Percentiles rank a stretch among this genome's conserved stretches.
These are phyloP conservation scores for Nicotiana benthamiana DNA, from an alignment of 257 asterid species.

Conservation along the genomic window DNA sequence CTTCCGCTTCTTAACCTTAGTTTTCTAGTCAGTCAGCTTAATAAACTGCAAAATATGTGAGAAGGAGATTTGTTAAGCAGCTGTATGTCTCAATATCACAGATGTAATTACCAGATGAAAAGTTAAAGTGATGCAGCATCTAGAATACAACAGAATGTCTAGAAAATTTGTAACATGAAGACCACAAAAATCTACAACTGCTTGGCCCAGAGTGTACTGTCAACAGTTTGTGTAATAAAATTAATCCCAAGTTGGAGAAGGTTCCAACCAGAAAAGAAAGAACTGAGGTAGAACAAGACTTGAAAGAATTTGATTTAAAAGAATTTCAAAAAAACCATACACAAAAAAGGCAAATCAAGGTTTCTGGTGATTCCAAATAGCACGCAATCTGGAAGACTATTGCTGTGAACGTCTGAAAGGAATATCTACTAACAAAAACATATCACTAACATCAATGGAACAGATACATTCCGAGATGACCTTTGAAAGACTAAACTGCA, in stretches of 20 bases:
- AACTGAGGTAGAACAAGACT: neutral
- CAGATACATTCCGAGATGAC: neutral
- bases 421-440: neutral
- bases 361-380: neutral
- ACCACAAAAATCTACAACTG: neutral
- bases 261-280: neutral
- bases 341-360: neutral
- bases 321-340: neutral
- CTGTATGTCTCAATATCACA: neutral
- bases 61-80: neutral
- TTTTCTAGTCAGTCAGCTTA: conserved; percentile 6
- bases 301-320: neutral
- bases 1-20: conserved; percentile 8
- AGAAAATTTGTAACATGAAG: neutral
- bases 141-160: neutral
- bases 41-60: conserved; percentile 9
- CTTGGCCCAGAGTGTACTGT: neutral
- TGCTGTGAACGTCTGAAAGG: neutral
- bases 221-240: neutral
- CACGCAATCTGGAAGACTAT: neutral
- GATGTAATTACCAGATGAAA: neutral
- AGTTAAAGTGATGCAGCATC: neutral
- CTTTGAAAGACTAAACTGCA: neutral
- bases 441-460: neutral
- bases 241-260: neutral